Base-by-base conservation (phyloP, 495 filamentous ascomycete genomes). In the Podospora didyma region DNA sequence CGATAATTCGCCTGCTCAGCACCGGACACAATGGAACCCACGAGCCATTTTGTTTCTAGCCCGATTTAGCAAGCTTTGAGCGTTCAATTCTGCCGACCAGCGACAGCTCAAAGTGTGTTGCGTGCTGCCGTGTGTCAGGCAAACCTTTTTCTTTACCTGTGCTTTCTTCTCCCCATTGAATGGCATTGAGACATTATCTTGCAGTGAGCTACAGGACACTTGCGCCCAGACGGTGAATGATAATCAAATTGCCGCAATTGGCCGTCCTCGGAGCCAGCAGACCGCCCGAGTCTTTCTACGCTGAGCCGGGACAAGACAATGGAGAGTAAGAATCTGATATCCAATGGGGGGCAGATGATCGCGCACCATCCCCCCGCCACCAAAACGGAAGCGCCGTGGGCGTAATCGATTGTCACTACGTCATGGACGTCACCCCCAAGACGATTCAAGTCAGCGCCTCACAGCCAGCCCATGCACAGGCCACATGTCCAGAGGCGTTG, bases 41-140 rank as follows among this genome's bases (percentile, higher is more conserved):
- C 59, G 54, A 61, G 59, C 54, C 54, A 61, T 61, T 56, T n/a
- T 57, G 59, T 57, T 61, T 46, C 39, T 34, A 11, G 58, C 58
- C 41, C 49, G 48, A 49, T 50, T 53, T 37, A 20, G 20, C n/a
- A n/a, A n/a, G 37, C 42, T 44, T 20, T 42, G 37, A 26, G 23
- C 50, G 49, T 41, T 24, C 21, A 49, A 49, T 49, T 49, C 46
- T 42, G 39, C 39, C 39, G 39, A 14, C 39, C 2, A 14, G 14
- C 39, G 4, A 42, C 39, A 16, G 39, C 39, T 16, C 5, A 1
- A 2, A 14, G 39, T 1, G 39, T 42, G 7, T 17, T 28, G 21
- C n/a, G 14, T 49, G 23, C 23, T 49, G 39, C 39, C 39, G 39
- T 42, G 39, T 42, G 39, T 24, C 20, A 17, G 7, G 20, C 26